These are phyloP conservation scores for Petunia hybrid DNA, from an alignment of 305 asterid genomes.

Conservation along the genomic window DNA sequence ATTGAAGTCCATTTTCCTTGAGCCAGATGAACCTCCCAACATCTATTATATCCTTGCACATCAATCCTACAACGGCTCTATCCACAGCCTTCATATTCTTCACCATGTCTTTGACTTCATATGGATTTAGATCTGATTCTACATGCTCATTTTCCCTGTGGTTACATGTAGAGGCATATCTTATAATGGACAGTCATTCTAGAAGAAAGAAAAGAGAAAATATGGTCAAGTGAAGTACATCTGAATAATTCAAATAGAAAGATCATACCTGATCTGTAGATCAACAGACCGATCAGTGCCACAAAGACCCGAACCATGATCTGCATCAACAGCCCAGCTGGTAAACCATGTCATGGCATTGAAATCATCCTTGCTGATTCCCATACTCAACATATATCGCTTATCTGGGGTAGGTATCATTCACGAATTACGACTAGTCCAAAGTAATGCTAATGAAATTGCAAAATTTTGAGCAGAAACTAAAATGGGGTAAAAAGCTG, in stretches of 20 bases:
- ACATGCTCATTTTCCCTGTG: constrained; percentile 51
- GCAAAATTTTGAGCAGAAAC: background rate
- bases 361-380: constrained; percentile 77
- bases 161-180: background rate
- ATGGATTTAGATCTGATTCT: constrained; percentile 38
- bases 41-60: constrained; percentile 95
- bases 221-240: background rate
- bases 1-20: constrained; percentile 58
- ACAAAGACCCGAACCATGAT: constrained; percentile 67
- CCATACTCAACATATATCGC: constrained; percentile 62
- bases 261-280: constrained; percentile 51
- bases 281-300: constrained; percentile 48
- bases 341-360: constrained; percentile 93
- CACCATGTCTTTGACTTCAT: constrained; percentile 63
- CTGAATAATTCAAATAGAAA: background rate
- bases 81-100: constrained; percentile 65
- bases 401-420: constrained; percentile 55
- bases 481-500: background rate
- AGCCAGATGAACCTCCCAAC: constrained; percentile 79
- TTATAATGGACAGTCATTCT: background rate
- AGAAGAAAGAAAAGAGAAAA: background rate
- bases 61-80: constrained; percentile 76
- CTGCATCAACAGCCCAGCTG: constrained; percentile 99
- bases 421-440: constrained; percentile 2
- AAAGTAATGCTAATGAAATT: background rate